Evolutionary conservation across 2,329 filamentous ascomycete species (phyloP), one percentile per base, ranked within the genome.

Genomic region (Alternaria angustiovoidea): DNA sequence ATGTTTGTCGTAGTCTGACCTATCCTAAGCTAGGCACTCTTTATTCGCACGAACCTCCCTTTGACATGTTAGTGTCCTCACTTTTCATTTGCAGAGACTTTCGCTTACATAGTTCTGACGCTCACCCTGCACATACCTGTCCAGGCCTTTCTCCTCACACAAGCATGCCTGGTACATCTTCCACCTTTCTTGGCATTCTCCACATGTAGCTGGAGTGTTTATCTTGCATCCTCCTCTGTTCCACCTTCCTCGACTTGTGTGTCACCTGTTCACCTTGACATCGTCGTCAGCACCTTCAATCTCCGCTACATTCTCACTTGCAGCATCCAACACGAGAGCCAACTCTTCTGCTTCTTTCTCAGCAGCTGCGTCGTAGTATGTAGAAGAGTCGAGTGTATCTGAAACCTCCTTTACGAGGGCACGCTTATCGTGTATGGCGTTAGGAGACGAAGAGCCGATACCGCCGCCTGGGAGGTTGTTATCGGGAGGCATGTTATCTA

Each of bases 271-370:
- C 30, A 36, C 8, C 5, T 36, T 12, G 4, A 26, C 5, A 5
- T 12, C 24, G 18, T 22, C 6, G 14, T 49, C 46, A 2, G 46
- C 46, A 36, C 30, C 22, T n/a, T 38, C 46, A 5, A 36, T 32
- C 2, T 26, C 46, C 18, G 46, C 30, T 2, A 22, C 32, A n/a
- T 38, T 49, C 8, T 38, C 46, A 6, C 46, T 38, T 20, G 46
- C 32, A 38, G 46, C 46, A 7, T 49, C 46, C 6, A 49, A 18
- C 12, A 26, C 46, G 20, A 38, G 46, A 6, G 32, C 46, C 32
- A 49, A 36, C 14, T 49, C 46, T 7, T 49, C 46, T 49, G 46
- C 46, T 38, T 49, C 32, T 38, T 49, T 36, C 18, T 38, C 46
- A 2, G 46, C 46, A 2, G 32, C 46, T 22, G 46, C 46, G 20